Percentiles rank a stretch among this genome's conserved stretches.
phyloP scores from a whole-genome alignment of 129 eudicot species.

The Flaveria brownii region DNA sequence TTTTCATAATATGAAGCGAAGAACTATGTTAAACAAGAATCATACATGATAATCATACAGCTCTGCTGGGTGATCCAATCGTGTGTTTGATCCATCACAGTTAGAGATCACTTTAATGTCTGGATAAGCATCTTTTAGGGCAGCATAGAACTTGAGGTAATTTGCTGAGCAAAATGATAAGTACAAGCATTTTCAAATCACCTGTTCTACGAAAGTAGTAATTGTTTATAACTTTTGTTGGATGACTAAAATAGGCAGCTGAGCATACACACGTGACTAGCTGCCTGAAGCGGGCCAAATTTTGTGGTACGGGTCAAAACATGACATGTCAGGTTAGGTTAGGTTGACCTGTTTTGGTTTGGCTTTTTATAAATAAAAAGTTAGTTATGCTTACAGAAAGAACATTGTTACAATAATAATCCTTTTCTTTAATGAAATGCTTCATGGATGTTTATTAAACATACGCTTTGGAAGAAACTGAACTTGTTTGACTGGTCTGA shows the following conservation, averaged over 20 bases:
- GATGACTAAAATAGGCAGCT: not conserved
- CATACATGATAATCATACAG: constrained; percentile 90
- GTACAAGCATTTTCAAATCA: constrained; percentile 22
- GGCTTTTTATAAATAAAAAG: not conserved
- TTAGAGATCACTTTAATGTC: constrained; percentile 85
- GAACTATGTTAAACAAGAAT: constrained; percentile 16
- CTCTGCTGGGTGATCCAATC: constrained; percentile 90
- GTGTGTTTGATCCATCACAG: constrained; percentile 71
- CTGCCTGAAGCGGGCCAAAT: not conserved
- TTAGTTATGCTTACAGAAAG: not conserved
- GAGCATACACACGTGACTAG: constrained; percentile 13
- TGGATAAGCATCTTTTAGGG: constrained; percentile 72
- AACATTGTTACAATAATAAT: not conserved
- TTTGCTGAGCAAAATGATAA: constrained; percentile 47
- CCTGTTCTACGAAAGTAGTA: not conserved
- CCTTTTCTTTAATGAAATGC: not conserved
- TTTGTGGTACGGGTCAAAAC: constrained; percentile 9
- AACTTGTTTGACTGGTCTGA: not conserved
- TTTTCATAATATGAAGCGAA: not conserved
- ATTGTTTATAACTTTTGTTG: not conserved
- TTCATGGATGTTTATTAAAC: not conserved
- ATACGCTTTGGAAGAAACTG: not conserved
- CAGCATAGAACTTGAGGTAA: constrained; percentile 76
- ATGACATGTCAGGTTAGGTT: not conserved
- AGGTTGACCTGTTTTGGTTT: not conserved